Base-by-base conservation (phyloP, 805 yeast species). In the Ogataea sp. region DNA sequence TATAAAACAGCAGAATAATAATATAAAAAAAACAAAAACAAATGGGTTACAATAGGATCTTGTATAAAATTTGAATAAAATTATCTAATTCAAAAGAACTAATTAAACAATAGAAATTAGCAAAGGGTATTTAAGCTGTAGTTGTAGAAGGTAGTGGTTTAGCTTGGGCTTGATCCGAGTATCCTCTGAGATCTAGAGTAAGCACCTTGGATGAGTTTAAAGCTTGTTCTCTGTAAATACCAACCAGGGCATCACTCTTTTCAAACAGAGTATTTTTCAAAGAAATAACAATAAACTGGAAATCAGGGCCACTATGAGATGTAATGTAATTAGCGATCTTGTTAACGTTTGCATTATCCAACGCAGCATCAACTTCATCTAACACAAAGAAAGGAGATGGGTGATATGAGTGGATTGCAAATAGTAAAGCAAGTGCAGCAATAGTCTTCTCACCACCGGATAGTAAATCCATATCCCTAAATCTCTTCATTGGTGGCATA, bases 361-460 rank as follows among this genome's bases (percentile, higher is more conserved):
- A 71, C 0, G 97, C 97, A 0, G 98, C 97, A 63, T 93, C 98
- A n/a, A 93, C 88, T 61, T 93, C 98, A 58, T 93, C 98, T 32
- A 93, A 65, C 0, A 93, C 95, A 56, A 93, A 90, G 56, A 93
- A 93, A 25, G 98, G 98, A 1, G 96, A 82, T 2, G 97, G 97
- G 38, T 81, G 90, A 61, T 67, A 83, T 0, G 94, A 80, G 56
- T 93, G 97, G 32, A 89, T 78, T 0, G 97, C 89, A 64, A 93
- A 93, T 36, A 93, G 60, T 45, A 93, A 65, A 0, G 97, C 97
- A 46, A 93, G 64, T 0, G 98, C 98, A 2, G 98, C 98, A 58
- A 93, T 81, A 2, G 97, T 85, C 56, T 89, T 88, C 56, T 93
- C 98, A 40, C 98, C 98, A 39, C 98, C 98, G 1, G 96, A 87